These are phyloP conservation scores for Kazachstania martiniae DNA, from an alignment of 805 yeast species.

Conservation along the genomic window DNA sequence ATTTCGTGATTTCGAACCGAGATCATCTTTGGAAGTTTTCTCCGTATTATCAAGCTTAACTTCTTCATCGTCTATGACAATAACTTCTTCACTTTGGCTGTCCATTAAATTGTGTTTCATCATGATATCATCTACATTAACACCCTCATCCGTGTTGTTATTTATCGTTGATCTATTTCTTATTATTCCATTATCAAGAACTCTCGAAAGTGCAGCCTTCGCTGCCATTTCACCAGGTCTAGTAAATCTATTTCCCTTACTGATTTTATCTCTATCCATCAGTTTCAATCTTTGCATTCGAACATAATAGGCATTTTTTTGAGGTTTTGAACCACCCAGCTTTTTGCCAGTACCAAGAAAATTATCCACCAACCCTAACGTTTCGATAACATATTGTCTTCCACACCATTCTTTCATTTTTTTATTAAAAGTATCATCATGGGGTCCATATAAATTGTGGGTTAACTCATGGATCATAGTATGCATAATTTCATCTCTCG, in stretches of 20 bases:
- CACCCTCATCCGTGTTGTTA: slow-evolving; percentile 3
- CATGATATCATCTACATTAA: slow-evolving; percentile 6
- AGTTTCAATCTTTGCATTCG: no score
- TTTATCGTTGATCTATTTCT: slow-evolving; percentile 1
- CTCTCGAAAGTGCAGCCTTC: slow-evolving; percentile 23
- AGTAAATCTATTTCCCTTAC: neutral
- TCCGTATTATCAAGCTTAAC: slow-evolving; percentile 5
- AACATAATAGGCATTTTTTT: no score
- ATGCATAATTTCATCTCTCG: slow-evolving; percentile 58
- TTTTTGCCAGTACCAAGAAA: slow-evolving; percentile 24
- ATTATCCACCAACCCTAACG: slow-evolving; percentile 20
- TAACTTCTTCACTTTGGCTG: slow-evolving; percentile 11
- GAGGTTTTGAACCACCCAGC: slow-evolving; percentile 1
- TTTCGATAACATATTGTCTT: slow-evolving; percentile 32
- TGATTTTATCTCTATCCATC: no score
- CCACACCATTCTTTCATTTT: slow-evolving; percentile 50
- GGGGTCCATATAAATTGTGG: slow-evolving; percentile 75
- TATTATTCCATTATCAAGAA: slow-evolving; percentile 14
- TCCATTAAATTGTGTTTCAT: slow-evolving; percentile 6
- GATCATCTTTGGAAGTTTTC: neutral
- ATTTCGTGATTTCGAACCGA: no score
- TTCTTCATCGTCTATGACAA: slow-evolving; percentile 12
- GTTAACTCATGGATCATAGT: slow-evolving; percentile 83
- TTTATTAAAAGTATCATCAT: slow-evolving; percentile 58
- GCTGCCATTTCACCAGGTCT: slow-evolving; percentile 26